Percentiles rank a stretch among this genome's conserved stretches.
These are phyloP conservation scores for Leccinum barrowsii DNA, from an alignment of 768 basidiomycete genomes.

Conservation along the genomic window DNA sequence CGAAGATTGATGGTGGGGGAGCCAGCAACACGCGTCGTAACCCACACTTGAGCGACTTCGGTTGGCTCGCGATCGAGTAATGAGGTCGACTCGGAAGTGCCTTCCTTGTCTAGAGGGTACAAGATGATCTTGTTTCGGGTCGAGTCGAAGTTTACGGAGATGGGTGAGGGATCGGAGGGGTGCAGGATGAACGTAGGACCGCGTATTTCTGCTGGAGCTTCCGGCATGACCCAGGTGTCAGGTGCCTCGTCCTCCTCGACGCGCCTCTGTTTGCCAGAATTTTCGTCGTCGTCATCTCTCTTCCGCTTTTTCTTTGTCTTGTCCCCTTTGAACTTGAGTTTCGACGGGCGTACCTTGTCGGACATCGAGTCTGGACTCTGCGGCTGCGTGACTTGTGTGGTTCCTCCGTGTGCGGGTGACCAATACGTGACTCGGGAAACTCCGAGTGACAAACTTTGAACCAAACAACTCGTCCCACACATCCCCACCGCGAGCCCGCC, in stretches of 20 bases:
- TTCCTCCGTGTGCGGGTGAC: background rate
- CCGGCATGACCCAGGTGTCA: constrained; percentile 79
- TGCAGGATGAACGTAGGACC: constrained; percentile 87
- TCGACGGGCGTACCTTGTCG: constrained; percentile 61
- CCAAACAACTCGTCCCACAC: constrained; percentile 32
- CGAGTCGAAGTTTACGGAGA: constrained; percentile 74
- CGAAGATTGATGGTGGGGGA: constrained; percentile 82
- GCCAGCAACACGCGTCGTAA: constrained; percentile 81
- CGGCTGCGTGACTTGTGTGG: background rate
- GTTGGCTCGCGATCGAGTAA: constrained; percentile 68
- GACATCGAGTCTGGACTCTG: constrained; percentile 25
- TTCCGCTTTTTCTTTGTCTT: constrained; percentile 82
- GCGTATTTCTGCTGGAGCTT: constrained; percentile 67
- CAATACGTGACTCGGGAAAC: constrained; percentile 17
- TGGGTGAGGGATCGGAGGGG: constrained; percentile 74
- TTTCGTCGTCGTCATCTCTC: constrained; percentile 48
- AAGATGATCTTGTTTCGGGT: constrained; percentile 73
- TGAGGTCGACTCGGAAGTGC: constrained; percentile 38
- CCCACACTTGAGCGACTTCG: constrained; percentile 90
- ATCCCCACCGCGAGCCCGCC: constrained; percentile 26
- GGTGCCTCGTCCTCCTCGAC: constrained; percentile 60
- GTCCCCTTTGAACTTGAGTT: constrained; percentile 88
- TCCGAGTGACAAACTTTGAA: constrained; percentile 31
- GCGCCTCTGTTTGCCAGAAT: constrained; percentile 43
- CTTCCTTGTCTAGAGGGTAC: constrained; percentile 59